Conservation (phyloP, 257 asterid species). For the Nicotiana undulata region DNA sequence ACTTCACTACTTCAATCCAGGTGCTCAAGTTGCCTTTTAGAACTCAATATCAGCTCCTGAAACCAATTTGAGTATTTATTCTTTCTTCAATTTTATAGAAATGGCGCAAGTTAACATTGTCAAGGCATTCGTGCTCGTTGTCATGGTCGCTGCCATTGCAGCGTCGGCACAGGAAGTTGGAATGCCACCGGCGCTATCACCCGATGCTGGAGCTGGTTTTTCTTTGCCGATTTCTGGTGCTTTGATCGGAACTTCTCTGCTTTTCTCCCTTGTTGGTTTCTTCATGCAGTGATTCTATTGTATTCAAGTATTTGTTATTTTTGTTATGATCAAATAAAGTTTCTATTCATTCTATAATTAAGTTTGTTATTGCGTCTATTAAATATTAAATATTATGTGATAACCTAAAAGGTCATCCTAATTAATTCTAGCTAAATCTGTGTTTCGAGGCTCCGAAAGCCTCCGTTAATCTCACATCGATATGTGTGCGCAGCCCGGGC, state of each 20-base stretch:
- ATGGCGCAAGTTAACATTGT: conserved; percentile 42
- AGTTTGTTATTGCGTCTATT: background rate
- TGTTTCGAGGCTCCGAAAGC: no score
- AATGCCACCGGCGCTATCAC: background rate
- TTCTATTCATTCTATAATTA: background rate
- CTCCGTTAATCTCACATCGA: no score
- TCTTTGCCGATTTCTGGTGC: background rate
- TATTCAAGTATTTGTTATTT: background rate
- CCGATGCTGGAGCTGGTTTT: background rate
- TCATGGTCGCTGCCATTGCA: conserved; percentile 23
- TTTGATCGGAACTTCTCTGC: background rate
- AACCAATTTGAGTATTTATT: no score
- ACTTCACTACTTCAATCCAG: background rate
- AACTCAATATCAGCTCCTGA: no score
- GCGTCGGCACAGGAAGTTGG: conserved; percentile 31
- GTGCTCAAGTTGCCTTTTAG: background rate
- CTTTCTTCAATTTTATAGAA: background rate
- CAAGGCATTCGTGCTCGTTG: conserved; percentile 15
- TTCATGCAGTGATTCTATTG: background rate
- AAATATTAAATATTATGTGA: no score
- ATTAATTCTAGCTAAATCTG: no score
- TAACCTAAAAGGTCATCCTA: no score
- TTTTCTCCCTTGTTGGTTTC: background rate
- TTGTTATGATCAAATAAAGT: background rate
- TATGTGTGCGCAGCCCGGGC: no score